Evolutionary conservation across 2,329 filamentous ascomycete genomes (phyloP).

Genomic region (Cladosporium sp.): DNA sequence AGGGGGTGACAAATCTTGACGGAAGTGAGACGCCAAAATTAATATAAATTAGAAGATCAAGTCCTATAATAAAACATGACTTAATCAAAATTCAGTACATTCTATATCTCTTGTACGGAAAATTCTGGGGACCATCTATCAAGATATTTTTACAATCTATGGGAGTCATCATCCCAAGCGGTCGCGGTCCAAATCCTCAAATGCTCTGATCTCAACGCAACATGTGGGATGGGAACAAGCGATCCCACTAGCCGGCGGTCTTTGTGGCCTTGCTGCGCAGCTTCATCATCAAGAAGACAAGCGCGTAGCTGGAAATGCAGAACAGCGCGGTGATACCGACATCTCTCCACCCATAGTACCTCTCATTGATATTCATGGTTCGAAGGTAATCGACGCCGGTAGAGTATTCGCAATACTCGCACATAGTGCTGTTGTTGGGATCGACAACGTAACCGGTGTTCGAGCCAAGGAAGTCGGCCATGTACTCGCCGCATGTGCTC

Average conservation of each 20-base stretch:
- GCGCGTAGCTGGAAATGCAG: constrained; percentile 11
- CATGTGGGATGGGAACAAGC: no score
- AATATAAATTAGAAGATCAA: no score
- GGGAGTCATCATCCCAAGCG: no score
- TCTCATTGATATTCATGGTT: constrained; percentile 56
- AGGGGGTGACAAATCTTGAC: no score
- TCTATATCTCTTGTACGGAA: no score
- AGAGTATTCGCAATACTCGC: constrained; percentile 58
- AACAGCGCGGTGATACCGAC: constrained; percentile 58
- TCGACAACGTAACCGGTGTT: constrained; percentile 49
- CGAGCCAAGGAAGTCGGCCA: constrained; percentile 46
- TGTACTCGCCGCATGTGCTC: constrained; percentile 56
- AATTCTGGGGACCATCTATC: no score
- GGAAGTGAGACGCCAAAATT: no score
- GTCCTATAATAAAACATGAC: no score
- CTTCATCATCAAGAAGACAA: constrained; percentile 33
- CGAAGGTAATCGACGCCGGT: constrained; percentile 57
- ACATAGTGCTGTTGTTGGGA: constrained; percentile 52
- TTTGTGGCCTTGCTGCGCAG: constrained; percentile 9
- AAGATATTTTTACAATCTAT: no score
- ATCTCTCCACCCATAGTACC: constrained; percentile 65
- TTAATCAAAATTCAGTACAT: no score
- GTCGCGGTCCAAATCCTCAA: no score
- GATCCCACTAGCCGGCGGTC: constrained; percentile 1
- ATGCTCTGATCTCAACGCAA: no score